Evolutionary conservation across 805 yeast species (phyloP).

Genomic region (Candida ponderosae): DNA sequence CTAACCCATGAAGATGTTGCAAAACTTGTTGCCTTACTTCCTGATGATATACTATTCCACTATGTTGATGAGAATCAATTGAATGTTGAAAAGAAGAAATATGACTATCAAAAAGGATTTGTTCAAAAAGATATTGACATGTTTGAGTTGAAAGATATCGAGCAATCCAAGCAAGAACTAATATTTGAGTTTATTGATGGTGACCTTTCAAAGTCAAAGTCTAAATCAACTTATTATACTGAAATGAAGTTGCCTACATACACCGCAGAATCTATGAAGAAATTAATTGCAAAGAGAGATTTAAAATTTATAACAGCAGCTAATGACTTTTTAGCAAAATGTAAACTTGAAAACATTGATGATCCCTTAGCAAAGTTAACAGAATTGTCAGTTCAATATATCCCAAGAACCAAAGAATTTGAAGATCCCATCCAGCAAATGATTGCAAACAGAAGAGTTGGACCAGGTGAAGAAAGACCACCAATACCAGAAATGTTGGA

Average conservation of each 20-base stretch:
- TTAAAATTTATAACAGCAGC: constrained; percentile 39
- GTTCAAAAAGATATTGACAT: constrained; percentile 49
- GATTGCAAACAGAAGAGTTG: constrained; percentile 26
- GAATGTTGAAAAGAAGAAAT: constrained; percentile 27
- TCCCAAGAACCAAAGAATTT: constrained; percentile 44
- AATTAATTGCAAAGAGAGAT: constrained; percentile 51
- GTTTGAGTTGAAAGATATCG: constrained; percentile 35
- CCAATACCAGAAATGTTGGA: constrained; percentile 41
- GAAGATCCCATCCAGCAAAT: constrained; percentile 58
- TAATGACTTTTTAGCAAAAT: constrained; percentile 24
- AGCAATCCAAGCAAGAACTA: constrained; percentile 42
- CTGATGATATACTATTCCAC: constrained; percentile 60
- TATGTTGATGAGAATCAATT: constrained; percentile 76
- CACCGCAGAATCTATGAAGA: constrained; percentile 48
- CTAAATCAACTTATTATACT: constrained; percentile 31
- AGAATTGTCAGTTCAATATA: constrained; percentile 21
- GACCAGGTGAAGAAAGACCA: constrained; percentile 26
- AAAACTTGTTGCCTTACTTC: constrained; percentile 50
- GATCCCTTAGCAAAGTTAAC: constrained; percentile 37
- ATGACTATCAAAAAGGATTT: constrained; percentile 36
- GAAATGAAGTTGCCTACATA: constrained; percentile 44
- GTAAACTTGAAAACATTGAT: constrained; percentile 17
- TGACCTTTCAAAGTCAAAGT: constrained; percentile 39
- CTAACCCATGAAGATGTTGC: constrained; percentile 53
- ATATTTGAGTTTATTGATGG: constrained; percentile 77